Evolutionary conservation across 331 rosid species (phyloP).

Genomic region (Dryas integrifolia): DNA sequence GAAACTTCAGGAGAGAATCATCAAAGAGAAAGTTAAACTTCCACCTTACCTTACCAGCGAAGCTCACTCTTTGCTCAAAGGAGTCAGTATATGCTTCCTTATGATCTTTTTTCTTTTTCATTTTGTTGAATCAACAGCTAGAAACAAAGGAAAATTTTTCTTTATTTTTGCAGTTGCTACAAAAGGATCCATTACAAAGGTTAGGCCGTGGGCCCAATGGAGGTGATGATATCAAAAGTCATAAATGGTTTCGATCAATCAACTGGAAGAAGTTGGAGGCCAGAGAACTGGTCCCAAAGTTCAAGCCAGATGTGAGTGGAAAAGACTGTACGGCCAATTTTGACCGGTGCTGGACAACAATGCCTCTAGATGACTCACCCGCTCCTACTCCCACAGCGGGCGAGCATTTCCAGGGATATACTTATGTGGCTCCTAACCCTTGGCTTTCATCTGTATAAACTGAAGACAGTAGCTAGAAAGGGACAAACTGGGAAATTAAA

Average conservation of each 20-base stretch:
- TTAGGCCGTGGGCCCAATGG: constrained; percentile 77
- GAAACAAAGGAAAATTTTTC: neutral
- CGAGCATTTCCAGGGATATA: constrained; percentile 84
- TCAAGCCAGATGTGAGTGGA: constrained; percentile 82
- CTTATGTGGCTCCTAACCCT: constrained; percentile 76
- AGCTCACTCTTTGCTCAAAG: constrained; percentile 93
- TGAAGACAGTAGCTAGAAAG: constrained; percentile 17
- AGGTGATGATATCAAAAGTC: constrained; percentile 64
- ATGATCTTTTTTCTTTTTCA: neutral
- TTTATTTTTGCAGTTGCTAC: constrained; percentile 56
- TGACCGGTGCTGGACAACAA: constrained; percentile 84
- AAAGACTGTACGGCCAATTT: constrained; percentile 83
- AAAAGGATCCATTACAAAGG: constrained; percentile 77
- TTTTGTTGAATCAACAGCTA: neutral
- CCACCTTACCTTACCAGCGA: constrained; percentile 68
- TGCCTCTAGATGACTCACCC: constrained; percentile 87
- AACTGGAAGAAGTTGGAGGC: constrained; percentile 92
- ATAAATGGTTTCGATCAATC: constrained; percentile 76
- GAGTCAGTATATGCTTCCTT: constrained; percentile 49
- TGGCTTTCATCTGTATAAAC: constrained; percentile 68
- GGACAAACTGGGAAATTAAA: neutral
- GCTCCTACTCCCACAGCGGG: constrained; percentile 82
- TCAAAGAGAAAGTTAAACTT: constrained; percentile 82
- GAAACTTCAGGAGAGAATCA: constrained; percentile 90
- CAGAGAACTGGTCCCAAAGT: constrained; percentile 71